Base-by-base conservation (phyloP, 352 stramenopile genomes). In the Phytophthora europaea region DNA sequence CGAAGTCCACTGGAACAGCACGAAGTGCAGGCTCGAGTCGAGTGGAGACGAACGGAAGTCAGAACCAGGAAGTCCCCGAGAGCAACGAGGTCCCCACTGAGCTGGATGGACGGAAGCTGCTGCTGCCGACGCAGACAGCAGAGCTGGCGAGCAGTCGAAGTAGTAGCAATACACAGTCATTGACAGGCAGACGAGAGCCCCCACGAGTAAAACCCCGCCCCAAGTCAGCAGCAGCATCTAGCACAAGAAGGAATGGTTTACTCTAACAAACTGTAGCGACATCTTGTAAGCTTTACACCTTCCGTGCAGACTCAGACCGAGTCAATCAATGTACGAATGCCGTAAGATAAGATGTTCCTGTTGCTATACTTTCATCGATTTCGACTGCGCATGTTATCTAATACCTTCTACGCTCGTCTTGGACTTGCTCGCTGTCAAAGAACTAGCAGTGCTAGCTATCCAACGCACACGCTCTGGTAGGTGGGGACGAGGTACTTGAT, bases 401-500 rank as follows among this genome's bases (percentile, higher is more conserved):
- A 2, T 55, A 33, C 26, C 38, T 18, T 40, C 26, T 56, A 43
- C 22, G 59, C 16, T 66, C 26, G 6, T 23, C n/a, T 67, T 33
- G 20, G 34, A 61, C 7, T 23, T 43, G n/a, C 13, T 34, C 26
- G 47, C 31, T 20, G 40, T n/a, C 23, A 52, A 52, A 7, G 15
- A 18, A 6, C 45, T 52, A 13, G 6, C 18, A 23, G 1, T 7
- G 18, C 43, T 18, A 52, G 31, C 36, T 79, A 96, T 50, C 87
- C 87, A 10, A 94, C 83, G 43, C 89, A 96, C 9, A 96, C 92
- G 72, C 93, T 98, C 79, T 99, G 94, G 82, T 99, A 99, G 1
- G 97, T 98, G 3, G 97, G 97, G 23, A 99, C 83, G 63, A 99
- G 90, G 71, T 99, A 99, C 73, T 99, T 99, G 80, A 99, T 99